Evolutionary conservation across 2,329 filamentous ascomycete genomes (phyloP).

Genomic region (Stemphylium vesicarium): DNA sequence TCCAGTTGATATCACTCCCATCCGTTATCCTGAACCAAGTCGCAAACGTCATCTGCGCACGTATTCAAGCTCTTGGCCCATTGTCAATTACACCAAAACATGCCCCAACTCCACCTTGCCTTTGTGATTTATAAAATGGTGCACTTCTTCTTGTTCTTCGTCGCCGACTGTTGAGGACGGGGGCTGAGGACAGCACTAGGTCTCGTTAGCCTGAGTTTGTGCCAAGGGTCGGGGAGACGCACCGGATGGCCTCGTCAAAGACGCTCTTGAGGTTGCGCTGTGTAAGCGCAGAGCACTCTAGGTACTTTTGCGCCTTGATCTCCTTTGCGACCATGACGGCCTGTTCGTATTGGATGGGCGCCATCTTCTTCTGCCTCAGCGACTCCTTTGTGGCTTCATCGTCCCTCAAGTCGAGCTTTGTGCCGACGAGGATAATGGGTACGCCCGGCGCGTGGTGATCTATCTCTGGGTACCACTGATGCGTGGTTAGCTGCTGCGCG

Average conservation of each 20-base stretch:
- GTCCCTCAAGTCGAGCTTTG: constrained; percentile 94
- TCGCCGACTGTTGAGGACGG: constrained; percentile 37
- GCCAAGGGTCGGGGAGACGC: constrained; percentile 44
- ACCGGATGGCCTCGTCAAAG: constrained; percentile 98
- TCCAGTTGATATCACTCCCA: constrained; percentile 6
- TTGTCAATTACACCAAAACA: constrained; percentile 31
- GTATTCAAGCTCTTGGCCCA: constrained; percentile 32
- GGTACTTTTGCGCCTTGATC: constrained; percentile 94
- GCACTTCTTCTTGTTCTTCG: constrained; percentile 39
- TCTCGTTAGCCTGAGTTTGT: constrained; percentile 22
- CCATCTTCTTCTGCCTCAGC: constrained; percentile 90
- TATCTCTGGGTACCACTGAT: constrained; percentile 95
- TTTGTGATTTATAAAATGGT: constrained; percentile 31
- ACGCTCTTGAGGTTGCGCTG: constrained; percentile 98
- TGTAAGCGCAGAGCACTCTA: constrained; percentile 96
- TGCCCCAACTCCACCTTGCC: not conserved
- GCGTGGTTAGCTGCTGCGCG: constrained; percentile 22
- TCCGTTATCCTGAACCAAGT: constrained; percentile 9
- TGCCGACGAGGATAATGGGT: constrained; percentile 95
- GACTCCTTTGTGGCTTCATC: constrained; percentile 82
- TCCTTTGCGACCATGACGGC: constrained; percentile 88
- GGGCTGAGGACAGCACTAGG: constrained; percentile 51
- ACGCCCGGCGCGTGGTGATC: constrained; percentile 95
- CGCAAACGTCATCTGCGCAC: constrained; percentile 17
- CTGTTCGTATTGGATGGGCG: constrained; percentile 94